Base-by-base conservation (phyloP, 148 eudicot species). In the Beta vulgaris region DNA sequence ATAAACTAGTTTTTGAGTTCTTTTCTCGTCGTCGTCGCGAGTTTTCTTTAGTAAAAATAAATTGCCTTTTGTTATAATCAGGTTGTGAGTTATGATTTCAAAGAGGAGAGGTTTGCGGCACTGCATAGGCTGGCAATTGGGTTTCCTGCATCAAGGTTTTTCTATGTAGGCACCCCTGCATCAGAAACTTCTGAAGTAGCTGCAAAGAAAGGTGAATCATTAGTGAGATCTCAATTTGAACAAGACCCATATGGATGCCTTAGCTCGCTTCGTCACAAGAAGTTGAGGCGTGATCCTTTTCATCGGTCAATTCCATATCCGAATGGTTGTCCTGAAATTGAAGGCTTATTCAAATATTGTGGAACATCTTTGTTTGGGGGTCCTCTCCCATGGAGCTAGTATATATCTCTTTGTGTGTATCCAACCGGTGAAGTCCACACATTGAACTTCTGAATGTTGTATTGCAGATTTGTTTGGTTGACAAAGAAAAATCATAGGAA, bases 71-170 rank as follows among this genome's bases (percentile, higher is more conserved):
- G 26, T 71, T 2, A 55, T 44, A 42, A 13, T 53, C 48, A 94
- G 98, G 97, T 94, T 35, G 91, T 94, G 25, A 91, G 98, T 65
- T 91, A 94, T 46, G 96, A 94, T 76, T 94, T 91, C 64, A 94
- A 94, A 88, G 89, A 94, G 79, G 91, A 88, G 65, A 90, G 98
- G 62, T 94, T 94, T 73, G 88, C 86, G 40, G 66, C 46, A 42
- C 82, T 91, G 59, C 98, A 94, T 76, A 91, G 98, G 26, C 87
- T 87, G 44, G 95, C 98, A 75, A 85, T 94, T 67, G 70, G 86
- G 44, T 94, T 90, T 78, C 97, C 98, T 21, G 85, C 87, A 76
- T 73, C 83, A 16, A 86, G 88, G 73, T 94, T 94, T 77, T 82
- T 62, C 55, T 94, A 91, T 57, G 80, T 84, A 34, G 98, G 97